Conservation (phyloP, 768 basidiomycete genomes). For the Lentinus brumalis region DNA sequence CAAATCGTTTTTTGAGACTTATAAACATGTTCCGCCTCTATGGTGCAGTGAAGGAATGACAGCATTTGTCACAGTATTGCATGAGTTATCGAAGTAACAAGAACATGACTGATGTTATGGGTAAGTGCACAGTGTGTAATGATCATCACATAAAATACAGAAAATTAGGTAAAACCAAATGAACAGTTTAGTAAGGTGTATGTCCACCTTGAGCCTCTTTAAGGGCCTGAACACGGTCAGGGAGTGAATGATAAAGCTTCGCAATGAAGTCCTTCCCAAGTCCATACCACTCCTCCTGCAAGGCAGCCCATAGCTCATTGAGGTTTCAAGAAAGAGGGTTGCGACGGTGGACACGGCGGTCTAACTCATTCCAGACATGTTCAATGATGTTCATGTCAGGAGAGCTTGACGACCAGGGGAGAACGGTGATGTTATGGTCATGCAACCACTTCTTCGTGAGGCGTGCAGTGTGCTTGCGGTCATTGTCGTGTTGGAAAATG, state of each 20-base stretch:
- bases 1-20: no score
- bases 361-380: background rate
- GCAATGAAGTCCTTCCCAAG: background rate
- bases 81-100: no score
- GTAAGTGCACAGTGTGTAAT: no score
- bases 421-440: background rate
- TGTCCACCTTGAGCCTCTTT: background rate
- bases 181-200: background rate
- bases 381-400: background rate
- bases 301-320: background rate
- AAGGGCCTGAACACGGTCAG: background rate
- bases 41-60: no score
- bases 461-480: background rate
- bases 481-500: background rate
- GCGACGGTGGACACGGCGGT: background rate
- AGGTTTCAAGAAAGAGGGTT: background rate
- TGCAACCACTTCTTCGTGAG: background rate
- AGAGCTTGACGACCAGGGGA: background rate
- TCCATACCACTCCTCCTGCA: slow-evolving; percentile 1
- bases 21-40: no score
- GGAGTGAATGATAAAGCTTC: background rate
- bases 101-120: no score
- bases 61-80: no score
- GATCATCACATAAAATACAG: no score
- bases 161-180: background rate